A percentile compares a stretch with the other conserved stretches of the same genome.
phyloP scores from a whole-genome alignment of 805 yeast species.

The Metschnikowia lachancei region DNA sequence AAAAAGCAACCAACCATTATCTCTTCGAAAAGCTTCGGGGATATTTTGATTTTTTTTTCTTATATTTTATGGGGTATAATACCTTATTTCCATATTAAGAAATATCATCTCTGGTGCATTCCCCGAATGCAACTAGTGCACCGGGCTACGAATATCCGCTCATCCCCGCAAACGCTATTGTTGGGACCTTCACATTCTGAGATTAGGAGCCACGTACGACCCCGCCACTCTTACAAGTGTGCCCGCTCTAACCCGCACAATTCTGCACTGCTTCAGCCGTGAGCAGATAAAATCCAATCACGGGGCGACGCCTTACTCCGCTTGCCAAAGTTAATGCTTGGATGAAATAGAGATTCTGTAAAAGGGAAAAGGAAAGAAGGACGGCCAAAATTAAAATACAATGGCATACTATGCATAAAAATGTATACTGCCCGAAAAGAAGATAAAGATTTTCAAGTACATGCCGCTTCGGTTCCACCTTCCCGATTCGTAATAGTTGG shows the following conservation, averaged over 20 bases:
- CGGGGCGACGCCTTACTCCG: no score
- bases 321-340: no score
- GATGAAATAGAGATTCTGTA: no score
- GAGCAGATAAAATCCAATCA: background rate
- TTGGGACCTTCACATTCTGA: background rate
- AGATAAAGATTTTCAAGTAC: no score
- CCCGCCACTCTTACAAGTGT: background rate
- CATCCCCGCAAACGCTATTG: background rate
- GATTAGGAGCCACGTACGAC: conserved; percentile 3
- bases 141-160: conserved; percentile 5
- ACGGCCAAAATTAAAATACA: background rate
- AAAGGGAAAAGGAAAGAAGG: background rate
- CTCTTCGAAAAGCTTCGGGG: background rate
- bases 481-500: background rate
- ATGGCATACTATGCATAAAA: no score
- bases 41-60: no score
- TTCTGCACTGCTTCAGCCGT: background rate
- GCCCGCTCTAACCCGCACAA: background rate
- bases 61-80: no score
- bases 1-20: no score
- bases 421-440: no score
- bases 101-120: background rate
- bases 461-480: background rate
- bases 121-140: background rate
- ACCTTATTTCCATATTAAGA: background rate